Conservation (phyloP, 257 asterid species). For the Solanum sitiens region DNA sequence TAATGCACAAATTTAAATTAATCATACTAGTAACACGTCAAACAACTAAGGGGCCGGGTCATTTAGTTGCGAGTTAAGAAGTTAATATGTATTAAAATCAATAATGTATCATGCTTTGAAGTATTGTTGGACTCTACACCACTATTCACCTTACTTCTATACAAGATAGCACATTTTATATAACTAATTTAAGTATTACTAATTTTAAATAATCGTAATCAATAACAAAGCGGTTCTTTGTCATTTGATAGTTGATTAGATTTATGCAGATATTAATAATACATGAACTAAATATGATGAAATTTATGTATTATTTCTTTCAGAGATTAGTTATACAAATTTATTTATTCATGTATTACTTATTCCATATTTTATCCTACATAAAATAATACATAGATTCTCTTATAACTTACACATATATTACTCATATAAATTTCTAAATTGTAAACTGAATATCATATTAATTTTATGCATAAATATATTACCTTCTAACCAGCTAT, state of each 20-base stretch:
- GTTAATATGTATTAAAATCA: background rate
- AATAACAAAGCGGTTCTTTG: background rate
- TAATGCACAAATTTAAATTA: background rate
- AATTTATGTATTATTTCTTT: too few relatives aligned
- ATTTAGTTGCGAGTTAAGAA: background rate
- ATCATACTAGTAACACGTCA: background rate
- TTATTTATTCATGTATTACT: background rate
- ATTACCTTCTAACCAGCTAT: background rate
- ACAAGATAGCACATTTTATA: too few relatives aligned
- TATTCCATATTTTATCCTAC: background rate
- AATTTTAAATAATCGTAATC: background rate
- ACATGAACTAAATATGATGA: background rate
- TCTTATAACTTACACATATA: background rate
- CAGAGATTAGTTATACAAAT: background rate
- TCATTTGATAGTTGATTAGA: background rate
- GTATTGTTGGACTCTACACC: background rate
- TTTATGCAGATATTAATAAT: background rate
- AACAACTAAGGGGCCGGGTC: background rate
- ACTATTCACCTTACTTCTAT: too few relatives aligned
- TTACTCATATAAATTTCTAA: background rate
- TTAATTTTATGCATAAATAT: background rate
- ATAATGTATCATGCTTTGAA: background rate
- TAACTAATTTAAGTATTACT: background rate
- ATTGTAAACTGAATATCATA: background rate
- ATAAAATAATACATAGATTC: background rate